Evolutionary conservation across 768 basidiomycete species (phyloP).

Genomic region (Kwoniella shandongensis): DNA sequence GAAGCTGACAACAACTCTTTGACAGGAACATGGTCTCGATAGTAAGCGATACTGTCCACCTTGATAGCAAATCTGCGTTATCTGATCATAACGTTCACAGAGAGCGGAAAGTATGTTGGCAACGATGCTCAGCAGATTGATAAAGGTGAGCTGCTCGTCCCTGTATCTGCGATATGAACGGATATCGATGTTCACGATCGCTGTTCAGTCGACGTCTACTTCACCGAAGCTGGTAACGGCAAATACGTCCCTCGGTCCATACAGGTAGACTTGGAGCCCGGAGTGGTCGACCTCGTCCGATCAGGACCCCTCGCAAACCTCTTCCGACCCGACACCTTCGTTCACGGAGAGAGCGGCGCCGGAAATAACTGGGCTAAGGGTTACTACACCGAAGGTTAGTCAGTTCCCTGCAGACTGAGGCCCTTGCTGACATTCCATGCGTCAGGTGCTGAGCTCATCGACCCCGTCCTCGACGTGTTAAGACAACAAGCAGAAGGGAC

Average conservation of each 20-base stretch:
- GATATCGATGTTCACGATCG: background rate
- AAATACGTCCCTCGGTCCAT: constrained; percentile 89
- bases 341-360: constrained; percentile 65
- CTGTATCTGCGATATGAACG: too few species aligned
- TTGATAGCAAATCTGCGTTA: background rate
- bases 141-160: too few species aligned
- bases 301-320: constrained; percentile 69
- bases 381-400: constrained; percentile 75
- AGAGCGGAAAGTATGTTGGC: constrained; percentile 61
- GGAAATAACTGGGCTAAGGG: constrained; percentile 94
- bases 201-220: constrained; percentile 69
- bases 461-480: constrained; percentile 62
- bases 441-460: constrained; percentile 81
- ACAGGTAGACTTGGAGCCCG: constrained; percentile 84
- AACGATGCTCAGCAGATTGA: constrained; percentile 71
- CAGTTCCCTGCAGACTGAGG: background rate
- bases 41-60: constrained; percentile 16
- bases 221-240: constrained; percentile 65
- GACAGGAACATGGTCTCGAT: constrained; percentile 49
- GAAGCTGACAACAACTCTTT: background rate
- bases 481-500: constrained; percentile 76
- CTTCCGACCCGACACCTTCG: constrained; percentile 84
- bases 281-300: constrained; percentile 76
- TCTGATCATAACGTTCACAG: constrained; percentile 2
- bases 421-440: constrained; percentile 3